Evolutionary conservation across 768 basidiomycete genomes (phyloP), one percentile per base, ranked within the genome.

Genomic region (Amanita rubescens): DNA sequence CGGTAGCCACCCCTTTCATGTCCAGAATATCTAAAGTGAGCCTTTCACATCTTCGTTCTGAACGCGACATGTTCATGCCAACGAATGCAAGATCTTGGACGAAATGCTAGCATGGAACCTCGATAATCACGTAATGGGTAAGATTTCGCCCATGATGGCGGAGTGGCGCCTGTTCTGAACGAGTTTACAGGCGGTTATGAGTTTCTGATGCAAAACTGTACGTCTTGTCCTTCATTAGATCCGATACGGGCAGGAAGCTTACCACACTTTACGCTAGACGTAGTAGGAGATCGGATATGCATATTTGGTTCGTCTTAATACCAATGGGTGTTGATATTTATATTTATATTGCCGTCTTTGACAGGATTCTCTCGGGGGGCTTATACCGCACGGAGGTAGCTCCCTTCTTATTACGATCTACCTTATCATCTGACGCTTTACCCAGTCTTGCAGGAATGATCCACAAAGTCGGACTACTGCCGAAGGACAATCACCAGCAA

Each of bases 311-410:
- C 14, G 62, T 59, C 11, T 8, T 9, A 4, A 10, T 10, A 41
- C 19, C 19, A 17, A 19, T 3, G 19, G 38, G 19, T 39, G 19
- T 9, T 2, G 39, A 20, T 17, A 41, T 20, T 20, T 41, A 22
- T 9, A 41, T 20, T 25, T 19, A 42, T 15, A 19, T 38, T 27
- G 2, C 49, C 15, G 1, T 12, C 8, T 37, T 24, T 1, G 34
- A 20, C 47, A 73, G 72, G 73, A 0, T 86, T 87, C 63, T 84
- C 82, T 30, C 71, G 85, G 27, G 84, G 84, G 11, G 80, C 81
- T 6, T 83, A 82, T 63, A 82, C 80, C 0, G 82, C 82, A 12
- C 70, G 83, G 42, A 74, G 75, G 73, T 74, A 17, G 63, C 35
- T 2, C n/a, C 14, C 7, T 3, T 30, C 44, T 45, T 27, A 15